phyloP scores from a whole-genome alignment of 371 early-diverging fungal species.

The Haplosporangium sp. region DNA sequence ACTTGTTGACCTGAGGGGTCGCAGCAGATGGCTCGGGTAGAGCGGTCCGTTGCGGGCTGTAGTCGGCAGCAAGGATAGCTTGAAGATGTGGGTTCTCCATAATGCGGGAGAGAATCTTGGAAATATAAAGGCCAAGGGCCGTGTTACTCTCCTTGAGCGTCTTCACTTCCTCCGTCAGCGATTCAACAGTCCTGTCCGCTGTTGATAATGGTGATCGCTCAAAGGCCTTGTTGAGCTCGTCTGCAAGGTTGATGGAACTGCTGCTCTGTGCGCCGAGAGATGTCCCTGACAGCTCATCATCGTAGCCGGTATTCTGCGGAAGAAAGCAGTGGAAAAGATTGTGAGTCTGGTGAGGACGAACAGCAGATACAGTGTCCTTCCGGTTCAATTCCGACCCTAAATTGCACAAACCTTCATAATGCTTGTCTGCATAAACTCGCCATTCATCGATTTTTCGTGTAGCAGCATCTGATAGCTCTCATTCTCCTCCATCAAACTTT shows the following conservation, averaged over 20 bases:
- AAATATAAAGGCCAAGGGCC: conserved; percentile 71
- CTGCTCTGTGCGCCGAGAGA: conserved; percentile 9
- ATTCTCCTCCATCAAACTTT: conserved; percentile 83
- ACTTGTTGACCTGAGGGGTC: conserved; percentile 13
- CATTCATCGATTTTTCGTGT: conserved; percentile 84
- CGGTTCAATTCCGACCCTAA: neutral
- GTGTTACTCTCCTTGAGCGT: conserved; percentile 68
- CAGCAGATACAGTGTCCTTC: neutral
- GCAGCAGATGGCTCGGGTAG: conserved; percentile 25
- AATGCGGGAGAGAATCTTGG: conserved; percentile 67
- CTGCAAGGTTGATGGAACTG: conserved; percentile 65
- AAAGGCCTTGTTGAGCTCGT: conserved; percentile 68
- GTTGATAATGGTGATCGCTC: conserved; percentile 15
- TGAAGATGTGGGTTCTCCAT: conserved; percentile 46
- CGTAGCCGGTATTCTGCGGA: conserved; percentile 29
- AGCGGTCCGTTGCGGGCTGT: conserved; percentile 27
- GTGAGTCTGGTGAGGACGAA: neutral
- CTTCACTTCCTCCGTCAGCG: conserved; percentile 61
- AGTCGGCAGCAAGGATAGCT: conserved; percentile 51
- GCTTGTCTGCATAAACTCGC: conserved; percentile 73
- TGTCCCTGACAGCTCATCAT: conserved; percentile 25
- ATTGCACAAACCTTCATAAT: conserved; percentile 59
- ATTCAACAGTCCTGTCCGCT: conserved; percentile 21
- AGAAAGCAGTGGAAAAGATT: neutral
- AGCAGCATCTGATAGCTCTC: conserved; percentile 86